Evolutionary conservation across 2,329 filamentous ascomycete species (phyloP), one percentile per base, ranked within the genome.

Genomic region (Seiridium unicorne): DNA sequence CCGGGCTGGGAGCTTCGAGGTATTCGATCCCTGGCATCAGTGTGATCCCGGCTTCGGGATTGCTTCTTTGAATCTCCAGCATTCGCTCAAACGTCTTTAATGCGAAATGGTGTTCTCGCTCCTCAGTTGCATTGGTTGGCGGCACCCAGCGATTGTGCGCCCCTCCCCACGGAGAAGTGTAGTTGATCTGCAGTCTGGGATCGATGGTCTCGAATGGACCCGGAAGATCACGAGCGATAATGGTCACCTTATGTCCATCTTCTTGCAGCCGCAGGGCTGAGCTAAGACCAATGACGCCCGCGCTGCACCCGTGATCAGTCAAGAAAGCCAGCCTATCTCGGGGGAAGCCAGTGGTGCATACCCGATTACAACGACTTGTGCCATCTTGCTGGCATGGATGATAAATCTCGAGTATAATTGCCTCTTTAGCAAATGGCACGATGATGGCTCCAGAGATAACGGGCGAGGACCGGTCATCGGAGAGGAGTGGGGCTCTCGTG

Each of bases 91-190:
- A 82, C 8, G 80, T 82, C 10, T 60, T 65, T 11, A 80, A 66
- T 11, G 79, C 72, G 65, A 81, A 73, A 44, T 58, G 69, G 63
- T 82, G 79, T 61, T 83, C 80, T 38, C 76, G 71, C 56, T 68
- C 69, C 44, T 73, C 71, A 4, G 64, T 54, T 10, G 68, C 68
- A 40, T 71, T 68, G 7, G 66, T 67, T 44, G 77, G 77, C 1
- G 79, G 79, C 40, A 84, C 79, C 65, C 78, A 82, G 46, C 82
- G 77, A 63, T 84, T 82, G 66, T 86, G 82, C 2, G 83, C 83
- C 9, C 83, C 83, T 42, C 78, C 83, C 83, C 82, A 85, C 56
- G 83, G 82, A 36, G 83, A 85, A 11, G 83, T 81, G 67, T 80
- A 86, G 72, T 85, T 77, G 67, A 82, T 78, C 59, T 76, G 70